These are phyloP conservation scores for Saccharomycopsis amapae DNA, from an alignment of 805 yeast species.

Conservation along the genomic window DNA sequence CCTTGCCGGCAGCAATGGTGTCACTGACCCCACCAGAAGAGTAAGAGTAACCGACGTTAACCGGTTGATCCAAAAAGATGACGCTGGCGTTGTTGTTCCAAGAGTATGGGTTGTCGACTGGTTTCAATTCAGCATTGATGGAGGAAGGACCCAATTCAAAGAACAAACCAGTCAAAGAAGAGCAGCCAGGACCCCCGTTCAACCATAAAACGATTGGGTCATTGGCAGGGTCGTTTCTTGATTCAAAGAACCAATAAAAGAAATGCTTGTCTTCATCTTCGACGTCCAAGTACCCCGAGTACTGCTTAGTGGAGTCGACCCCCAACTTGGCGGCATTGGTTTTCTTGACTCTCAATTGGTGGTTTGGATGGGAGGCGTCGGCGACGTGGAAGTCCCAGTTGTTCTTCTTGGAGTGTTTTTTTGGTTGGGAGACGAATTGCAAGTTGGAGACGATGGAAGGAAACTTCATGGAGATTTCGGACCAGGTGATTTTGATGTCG, in stretches of 20 bases:
- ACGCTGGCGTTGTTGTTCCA: constrained; percentile 86
- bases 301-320: constrained; percentile 76
- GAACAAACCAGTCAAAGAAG: constrained; percentile 78
- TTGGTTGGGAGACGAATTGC: constrained; percentile 43
- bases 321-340: constrained; percentile 61
- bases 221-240: constrained; percentile 77
- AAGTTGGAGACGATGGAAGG: constrained; percentile 49
- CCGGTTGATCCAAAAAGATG: constrained; percentile 84
- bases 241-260: constrained; percentile 66
- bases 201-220: constrained; percentile 87
- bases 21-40: constrained; percentile 54
- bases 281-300: constrained; percentile 79
- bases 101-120: constrained; percentile 63
- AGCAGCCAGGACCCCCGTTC: constrained; percentile 95
- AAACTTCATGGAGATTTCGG: constrained; percentile 52
- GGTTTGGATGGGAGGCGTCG: constrained; percentile 36
- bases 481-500: constrained; percentile 49
- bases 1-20: constrained; percentile 79
- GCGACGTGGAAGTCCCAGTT: constrained; percentile 35
- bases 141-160: constrained; percentile 83
- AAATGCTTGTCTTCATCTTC: constrained; percentile 76
- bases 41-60: constrained; percentile 73
- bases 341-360: constrained; percentile 56
- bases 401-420: constrained; percentile 6
- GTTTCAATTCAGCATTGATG: constrained; percentile 53